These are phyloP conservation scores for Dentipellis sp. DNA, from an alignment of 768 basidiomycete genomes.

Conservation along the genomic window DNA sequence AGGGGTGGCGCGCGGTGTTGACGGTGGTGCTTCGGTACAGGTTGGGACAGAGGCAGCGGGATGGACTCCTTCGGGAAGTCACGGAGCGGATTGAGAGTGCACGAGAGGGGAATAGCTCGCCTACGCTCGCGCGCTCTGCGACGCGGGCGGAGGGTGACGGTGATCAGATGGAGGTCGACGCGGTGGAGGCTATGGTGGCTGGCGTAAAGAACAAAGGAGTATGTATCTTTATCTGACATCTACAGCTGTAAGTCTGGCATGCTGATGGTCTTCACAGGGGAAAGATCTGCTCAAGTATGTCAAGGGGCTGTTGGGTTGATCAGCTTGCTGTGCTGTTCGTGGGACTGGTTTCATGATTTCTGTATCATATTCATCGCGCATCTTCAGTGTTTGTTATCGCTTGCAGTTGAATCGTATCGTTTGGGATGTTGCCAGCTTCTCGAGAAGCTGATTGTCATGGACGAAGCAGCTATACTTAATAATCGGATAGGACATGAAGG, in stretches of 20 bases:
- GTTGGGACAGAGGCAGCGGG: constrained; percentile 45
- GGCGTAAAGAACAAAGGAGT: constrained; percentile 72
- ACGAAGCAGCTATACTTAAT: no score
- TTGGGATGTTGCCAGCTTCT: no score
- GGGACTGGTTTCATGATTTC: neutral
- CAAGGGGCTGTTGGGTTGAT: constrained; percentile 10
- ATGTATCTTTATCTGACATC: constrained; percentile 20
- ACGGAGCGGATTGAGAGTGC: neutral
- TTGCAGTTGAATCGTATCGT: no score
- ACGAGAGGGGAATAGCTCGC: constrained; percentile 6
- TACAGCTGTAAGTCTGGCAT: no score
- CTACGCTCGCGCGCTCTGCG: constrained; percentile 14
- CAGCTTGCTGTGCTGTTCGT: neutral
- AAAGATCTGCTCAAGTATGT: constrained; percentile 14
- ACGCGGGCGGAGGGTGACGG: constrained; percentile 24
- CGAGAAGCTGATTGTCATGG: no score
- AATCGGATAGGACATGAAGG: no score
- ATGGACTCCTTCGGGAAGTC: constrained; percentile 22
- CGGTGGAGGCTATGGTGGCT: constrained; percentile 67
- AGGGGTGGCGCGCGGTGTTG: constrained; percentile 80
- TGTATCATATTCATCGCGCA: neutral
- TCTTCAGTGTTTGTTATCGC: neutral
- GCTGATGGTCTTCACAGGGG: constrained; percentile 32
- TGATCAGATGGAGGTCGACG: constrained; percentile 26
- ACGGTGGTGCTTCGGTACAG: constrained; percentile 59